Evolutionary conservation across 257 asterid genomes (phyloP).

Genomic region (Solanum corneliomulleri): DNA sequence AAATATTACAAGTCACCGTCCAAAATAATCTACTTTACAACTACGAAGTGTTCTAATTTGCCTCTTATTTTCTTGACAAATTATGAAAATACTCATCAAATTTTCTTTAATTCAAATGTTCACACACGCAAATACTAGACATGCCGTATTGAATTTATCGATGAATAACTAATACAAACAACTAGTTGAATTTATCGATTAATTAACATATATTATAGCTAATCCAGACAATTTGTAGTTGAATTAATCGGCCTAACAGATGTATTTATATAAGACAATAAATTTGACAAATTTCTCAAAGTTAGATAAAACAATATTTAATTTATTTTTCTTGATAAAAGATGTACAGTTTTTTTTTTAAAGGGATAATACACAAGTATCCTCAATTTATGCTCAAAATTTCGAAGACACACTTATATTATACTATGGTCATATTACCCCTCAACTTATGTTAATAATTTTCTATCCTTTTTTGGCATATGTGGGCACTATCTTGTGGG

Average conservation of each 20-base stretch:
- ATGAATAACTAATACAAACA: background rate
- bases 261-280: background rate
- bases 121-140: background rate
- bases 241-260: background rate
- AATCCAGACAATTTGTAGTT: background rate
- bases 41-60: background rate
- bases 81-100: background rate
- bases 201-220: background rate
- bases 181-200: background rate
- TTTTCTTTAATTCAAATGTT: background rate
- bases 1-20: background rate
- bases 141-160: background rate
- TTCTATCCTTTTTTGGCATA: too few species aligned
- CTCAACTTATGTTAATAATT: too few species aligned
- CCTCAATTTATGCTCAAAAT: too few species aligned
- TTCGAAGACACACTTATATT: too few species aligned
- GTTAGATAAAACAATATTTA: background rate
- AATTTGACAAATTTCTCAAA: background rate
- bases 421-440: too few species aligned
- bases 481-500: too few species aligned
- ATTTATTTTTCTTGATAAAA: background rate
- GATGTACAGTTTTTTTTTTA: background rate
- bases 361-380: too few species aligned
- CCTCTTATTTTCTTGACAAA: background rate
- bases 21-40: background rate